Base-by-base conservation (phyloP, 2,329 filamentous ascomycete genomes). In the Diaporthe sp. region DNA sequence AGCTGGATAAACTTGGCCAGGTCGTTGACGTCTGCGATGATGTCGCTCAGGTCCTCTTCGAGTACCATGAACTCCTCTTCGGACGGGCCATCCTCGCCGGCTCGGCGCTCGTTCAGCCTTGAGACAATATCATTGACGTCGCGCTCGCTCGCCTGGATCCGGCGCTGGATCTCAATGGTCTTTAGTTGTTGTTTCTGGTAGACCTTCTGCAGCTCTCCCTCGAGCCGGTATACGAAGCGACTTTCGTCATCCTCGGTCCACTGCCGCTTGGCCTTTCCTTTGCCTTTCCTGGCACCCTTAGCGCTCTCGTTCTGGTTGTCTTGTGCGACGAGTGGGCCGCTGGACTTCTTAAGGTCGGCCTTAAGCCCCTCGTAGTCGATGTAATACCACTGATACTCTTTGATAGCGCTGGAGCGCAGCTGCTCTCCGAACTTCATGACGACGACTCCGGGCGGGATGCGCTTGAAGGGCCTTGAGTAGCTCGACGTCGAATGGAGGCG, bases 21-120 rank as follows among this genome's bases (percentile, higher is more conserved):
- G 81, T 99, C 97, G 84, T 99, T 96, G 30, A 99, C 97, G 81
- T 99, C 96, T 79, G 97, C 97, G 82, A 99, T 99, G 81, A 99
- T 96, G 83, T 99, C 97, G 85, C 95, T 98, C 81, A 99, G 86
- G 80, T 98, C 95, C 82, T 98, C 94, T 86, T 99, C 97, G 42
- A 98, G 89, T 79, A 97, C 86, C 87, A 97, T 91, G 80, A 98
- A 98, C 82, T 98, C 96, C 78, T 98, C 96, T 83, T 98, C 97
- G 30, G 91, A 92, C 0, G 95, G 94, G 1, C 87, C 88, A 61
- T 89, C 88, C 78, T 90, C 87, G 66, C 84, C 86, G 33, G 88
- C 86, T 15, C 89, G 89, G 77, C 90, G 88, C 82, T 90, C 89
- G 77, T 93, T 92, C 67, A 97, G 87, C 55, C 93, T 91, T 71